A percentile compares a stretch with the other conserved stretches of the same genome.
Conservation (phyloP, 345 rosid genomes). For the Anacardium occidentale region DNA sequence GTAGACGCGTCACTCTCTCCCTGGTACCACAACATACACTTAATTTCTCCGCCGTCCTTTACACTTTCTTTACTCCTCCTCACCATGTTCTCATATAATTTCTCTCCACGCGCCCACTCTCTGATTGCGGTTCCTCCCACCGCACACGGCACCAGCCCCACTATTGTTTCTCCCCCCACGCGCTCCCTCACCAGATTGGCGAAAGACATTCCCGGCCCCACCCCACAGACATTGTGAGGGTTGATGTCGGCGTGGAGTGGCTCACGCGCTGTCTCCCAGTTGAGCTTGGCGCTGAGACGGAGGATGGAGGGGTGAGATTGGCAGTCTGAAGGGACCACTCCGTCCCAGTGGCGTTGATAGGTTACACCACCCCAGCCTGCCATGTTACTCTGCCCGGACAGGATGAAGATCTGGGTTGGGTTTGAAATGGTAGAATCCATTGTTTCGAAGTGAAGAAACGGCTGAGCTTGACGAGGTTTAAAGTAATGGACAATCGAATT, state of each 20-base stretch:
- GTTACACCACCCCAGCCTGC: constrained; percentile 82
- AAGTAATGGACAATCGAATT: no score
- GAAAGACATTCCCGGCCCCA: constrained; percentile 92
- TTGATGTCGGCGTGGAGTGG: constrained; percentile 87
- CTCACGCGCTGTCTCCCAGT: constrained; percentile 67
- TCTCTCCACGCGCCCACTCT: constrained; percentile 76
- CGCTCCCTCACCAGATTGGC: constrained; percentile 50
- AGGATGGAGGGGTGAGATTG: constrained; percentile 46
- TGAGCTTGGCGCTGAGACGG: constrained; percentile 62
- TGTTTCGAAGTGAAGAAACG: neutral
- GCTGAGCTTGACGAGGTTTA: no score
- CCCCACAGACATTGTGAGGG: constrained; percentile 61
- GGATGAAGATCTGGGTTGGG: constrained; percentile 58
- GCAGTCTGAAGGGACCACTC: constrained; percentile 64
- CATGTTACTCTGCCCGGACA: constrained; percentile 97
- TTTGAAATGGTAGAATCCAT: constrained; percentile 19
- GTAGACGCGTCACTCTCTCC: constrained; percentile 79
- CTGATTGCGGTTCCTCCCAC: constrained; percentile 85
- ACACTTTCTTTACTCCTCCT: constrained; percentile 58
- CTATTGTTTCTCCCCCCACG: constrained; percentile 16
- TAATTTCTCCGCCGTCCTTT: constrained; percentile 59
- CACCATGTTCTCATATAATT: constrained; percentile 70
- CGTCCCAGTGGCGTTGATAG: constrained; percentile 67
- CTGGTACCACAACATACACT: constrained; percentile 82
- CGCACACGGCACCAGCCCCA: constrained; percentile 83